Evolutionary conservation across 2,329 filamentous ascomycete species (phyloP).

Genomic region (Emergomyces orientalis): DNA sequence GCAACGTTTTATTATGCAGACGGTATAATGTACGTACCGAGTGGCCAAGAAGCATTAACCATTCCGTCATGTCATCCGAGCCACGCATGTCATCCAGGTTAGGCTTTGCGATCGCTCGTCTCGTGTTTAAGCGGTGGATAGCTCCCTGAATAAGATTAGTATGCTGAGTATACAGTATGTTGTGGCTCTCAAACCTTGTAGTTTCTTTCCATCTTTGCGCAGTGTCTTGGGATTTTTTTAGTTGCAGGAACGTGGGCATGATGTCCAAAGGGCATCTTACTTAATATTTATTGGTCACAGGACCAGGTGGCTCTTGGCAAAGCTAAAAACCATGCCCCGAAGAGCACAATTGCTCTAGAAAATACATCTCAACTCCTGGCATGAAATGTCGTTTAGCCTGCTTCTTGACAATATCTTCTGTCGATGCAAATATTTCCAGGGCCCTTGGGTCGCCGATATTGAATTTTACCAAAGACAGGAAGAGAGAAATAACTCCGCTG

Average conservation of each 20-base stretch:
- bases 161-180: not conserved
- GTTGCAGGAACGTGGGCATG: not conserved
- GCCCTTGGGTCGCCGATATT: not conserved
- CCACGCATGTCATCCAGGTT: constrained; percentile 1
- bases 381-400: not conserved
- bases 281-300: not conserved
- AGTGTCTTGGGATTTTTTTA: not conserved
- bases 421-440: not conserved
- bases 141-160: not conserved
- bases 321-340: not conserved
- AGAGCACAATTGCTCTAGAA: not conserved
- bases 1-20: not conserved
- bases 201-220: not conserved
- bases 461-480: not conserved
- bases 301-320: too few species aligned
- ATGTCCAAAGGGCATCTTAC: not conserved
- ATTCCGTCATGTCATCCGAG: not conserved
- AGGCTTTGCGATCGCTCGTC: not conserved
- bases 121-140: not conserved
- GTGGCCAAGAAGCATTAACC: not conserved
- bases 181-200: not conserved
- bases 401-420: not conserved
- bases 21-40: not conserved
- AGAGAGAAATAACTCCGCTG: constrained; percentile 2
- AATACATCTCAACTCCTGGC: not conserved